A percentile compares a stretch with the other conserved stretches of the same genome.
These are phyloP conservation scores for Panicum hallii DNA, from an alignment of 202 grass and related monocot species.

Conservation along the genomic window DNA sequence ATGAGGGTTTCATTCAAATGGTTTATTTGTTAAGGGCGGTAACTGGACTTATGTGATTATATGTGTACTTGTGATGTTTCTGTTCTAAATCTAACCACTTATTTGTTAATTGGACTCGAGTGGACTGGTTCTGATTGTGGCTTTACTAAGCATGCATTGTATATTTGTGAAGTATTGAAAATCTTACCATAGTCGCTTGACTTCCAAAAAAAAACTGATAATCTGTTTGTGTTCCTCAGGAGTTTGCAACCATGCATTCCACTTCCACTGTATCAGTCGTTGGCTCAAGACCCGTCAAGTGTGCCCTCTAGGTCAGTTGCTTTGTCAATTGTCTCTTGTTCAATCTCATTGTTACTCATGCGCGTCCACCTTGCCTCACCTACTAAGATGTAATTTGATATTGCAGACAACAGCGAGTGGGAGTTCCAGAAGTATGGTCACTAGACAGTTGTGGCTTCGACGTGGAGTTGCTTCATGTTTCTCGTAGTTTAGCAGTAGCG, in stretches of 20 bases:
- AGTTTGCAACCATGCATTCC: constrained; percentile 95
- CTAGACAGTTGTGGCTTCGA: constrained; percentile 33
- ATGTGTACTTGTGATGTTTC: background rate
- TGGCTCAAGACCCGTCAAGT: constrained; percentile 98
- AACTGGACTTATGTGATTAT: background rate
- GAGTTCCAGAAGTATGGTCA: constrained; percentile 99
- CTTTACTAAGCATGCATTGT: background rate
- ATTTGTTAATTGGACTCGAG: background rate
- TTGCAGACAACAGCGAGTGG: constrained; percentile 97
- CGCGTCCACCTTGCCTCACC: constrained; percentile 6
- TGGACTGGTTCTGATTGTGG: background rate
- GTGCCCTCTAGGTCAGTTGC: constrained; percentile 81
- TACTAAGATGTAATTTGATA: constrained; percentile 34
- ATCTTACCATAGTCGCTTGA: background rate
- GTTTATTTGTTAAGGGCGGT: background rate
- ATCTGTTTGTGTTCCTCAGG: constrained; percentile 51
- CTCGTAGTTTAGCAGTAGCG: constrained; percentile 17
- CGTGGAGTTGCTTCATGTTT: background rate
- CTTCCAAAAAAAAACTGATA: background rate
- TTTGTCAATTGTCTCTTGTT: background rate
- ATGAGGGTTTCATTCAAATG: background rate
- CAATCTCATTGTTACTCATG: constrained; percentile 30
- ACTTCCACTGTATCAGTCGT: constrained; percentile 94
- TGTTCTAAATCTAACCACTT: background rate
- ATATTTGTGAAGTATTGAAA: background rate